phyloP scores from a whole-genome alignment of 1,284 basidiomycete species.

The Leccinum pachyderme region DNA sequence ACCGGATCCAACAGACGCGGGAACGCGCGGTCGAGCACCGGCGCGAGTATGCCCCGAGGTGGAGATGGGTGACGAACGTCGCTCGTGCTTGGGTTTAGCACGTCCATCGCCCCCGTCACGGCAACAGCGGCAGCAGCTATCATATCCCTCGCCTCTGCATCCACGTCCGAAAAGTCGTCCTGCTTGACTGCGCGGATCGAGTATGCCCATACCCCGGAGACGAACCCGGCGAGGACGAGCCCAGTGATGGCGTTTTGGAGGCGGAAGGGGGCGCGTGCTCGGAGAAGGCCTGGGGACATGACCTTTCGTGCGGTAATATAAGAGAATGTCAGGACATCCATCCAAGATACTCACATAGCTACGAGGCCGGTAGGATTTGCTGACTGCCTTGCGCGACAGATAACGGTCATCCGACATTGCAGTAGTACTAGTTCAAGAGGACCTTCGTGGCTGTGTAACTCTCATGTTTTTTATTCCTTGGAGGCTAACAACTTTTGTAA shows the following conservation, averaged over 20 bases:
- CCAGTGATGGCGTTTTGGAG: constrained; percentile 82
- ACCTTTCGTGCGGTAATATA: constrained; percentile 35
- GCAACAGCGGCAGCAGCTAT: constrained; percentile 19
- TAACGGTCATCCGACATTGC: constrained; percentile 35
- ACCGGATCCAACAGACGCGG: constrained; percentile 57
- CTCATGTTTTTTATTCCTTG: not conserved
- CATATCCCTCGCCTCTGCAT: constrained; percentile 68
- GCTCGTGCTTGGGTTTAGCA: no score
- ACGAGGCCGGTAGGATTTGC: constrained; percentile 40
- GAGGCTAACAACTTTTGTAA: constrained; percentile 46
- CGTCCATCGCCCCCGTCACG: no score
- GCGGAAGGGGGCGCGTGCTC: constrained; percentile 84
- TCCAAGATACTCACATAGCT: constrained; percentile 35
- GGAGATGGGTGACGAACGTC: not conserved
- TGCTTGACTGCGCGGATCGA: constrained; percentile 93
- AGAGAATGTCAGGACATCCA: not conserved
- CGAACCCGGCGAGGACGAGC: constrained; percentile 68
- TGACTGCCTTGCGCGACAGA: constrained; percentile 34
- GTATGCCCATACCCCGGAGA: constrained; percentile 86
- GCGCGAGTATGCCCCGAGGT: constrained; percentile 44
- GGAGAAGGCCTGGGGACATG: constrained; percentile 83
- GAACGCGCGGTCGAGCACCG: constrained; percentile 42
- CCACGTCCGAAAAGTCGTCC: constrained; percentile 85
- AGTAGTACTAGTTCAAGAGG: not conserved
- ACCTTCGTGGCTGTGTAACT: not conserved